Percentiles rank a stretch among this genome's conserved stretches.
Evolutionary conservation across 2,329 filamentous ascomycete genomes (phyloP).

Genomic region (Talaromyces pinophilus): DNA sequence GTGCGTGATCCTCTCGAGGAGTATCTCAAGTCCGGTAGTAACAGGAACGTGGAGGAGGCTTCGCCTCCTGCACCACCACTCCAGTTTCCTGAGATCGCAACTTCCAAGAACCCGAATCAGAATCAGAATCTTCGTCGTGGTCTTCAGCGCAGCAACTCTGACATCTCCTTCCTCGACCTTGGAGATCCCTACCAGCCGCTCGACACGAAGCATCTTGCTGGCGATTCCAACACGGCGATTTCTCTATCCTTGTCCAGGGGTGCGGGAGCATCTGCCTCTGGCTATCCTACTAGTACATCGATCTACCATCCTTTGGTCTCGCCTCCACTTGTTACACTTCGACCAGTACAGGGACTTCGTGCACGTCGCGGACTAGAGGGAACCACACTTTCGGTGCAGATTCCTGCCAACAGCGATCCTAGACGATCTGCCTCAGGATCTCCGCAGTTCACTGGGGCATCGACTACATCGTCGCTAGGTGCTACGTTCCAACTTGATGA

Average conservation of each 20-base stretch:
- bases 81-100: slow-evolving; percentile 1
- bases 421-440: slow-evolving; percentile 9
- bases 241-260: background rate
- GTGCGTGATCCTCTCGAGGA: background rate
- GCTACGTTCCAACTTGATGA: slow-evolving; percentile 17
- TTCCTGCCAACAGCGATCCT: slow-evolving; percentile 12
- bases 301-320: background rate
- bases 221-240: background rate
- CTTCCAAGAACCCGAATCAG: background rate
- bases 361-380: background rate
- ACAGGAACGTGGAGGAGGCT: background rate
- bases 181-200: slow-evolving; percentile 11
- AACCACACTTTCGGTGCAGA: slow-evolving; percentile 5
- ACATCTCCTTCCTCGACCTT: slow-evolving; percentile 17
- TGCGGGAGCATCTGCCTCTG: background rate
- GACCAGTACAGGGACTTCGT: background rate
- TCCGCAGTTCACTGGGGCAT: background rate
- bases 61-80: slow-evolving; percentile 10
- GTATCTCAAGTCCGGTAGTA: too few relatives aligned
- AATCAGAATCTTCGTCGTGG: background rate
- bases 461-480: slow-evolving; percentile 5
- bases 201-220: background rate
- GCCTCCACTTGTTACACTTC: background rate
- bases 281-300: background rate
- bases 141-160: slow-evolving; percentile 16